These are phyloP conservation scores for Brassica juncea DNA, from an alignment of 345 rosid species.

Conservation along the genomic window DNA sequence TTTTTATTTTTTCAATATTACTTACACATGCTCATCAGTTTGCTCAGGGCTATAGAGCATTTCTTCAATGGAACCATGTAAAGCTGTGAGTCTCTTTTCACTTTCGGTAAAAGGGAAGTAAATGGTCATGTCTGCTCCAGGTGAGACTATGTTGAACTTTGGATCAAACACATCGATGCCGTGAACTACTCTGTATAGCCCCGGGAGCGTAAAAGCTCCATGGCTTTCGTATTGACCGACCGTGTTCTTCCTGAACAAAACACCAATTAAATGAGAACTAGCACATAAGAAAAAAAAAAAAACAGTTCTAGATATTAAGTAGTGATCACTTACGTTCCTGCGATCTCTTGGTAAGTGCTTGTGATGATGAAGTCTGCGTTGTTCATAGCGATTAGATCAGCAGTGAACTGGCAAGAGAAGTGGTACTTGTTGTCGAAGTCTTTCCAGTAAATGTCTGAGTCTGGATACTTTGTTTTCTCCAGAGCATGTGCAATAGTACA, in stretches of 20 bases:
- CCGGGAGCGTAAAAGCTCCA: conserved; percentile 87
- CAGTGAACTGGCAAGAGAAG: conserved; percentile 97
- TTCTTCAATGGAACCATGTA: conserved; percentile 84
- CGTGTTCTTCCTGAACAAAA: conserved; percentile 70
- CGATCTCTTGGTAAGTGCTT: conserved; percentile 98
- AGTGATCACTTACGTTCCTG: conserved; percentile 77
- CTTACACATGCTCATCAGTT: conserved; percentile 80
- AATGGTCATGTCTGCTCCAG: conserved; percentile 95
- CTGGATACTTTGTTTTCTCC: conserved; percentile 99
- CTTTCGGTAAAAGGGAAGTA: conserved; percentile 76
- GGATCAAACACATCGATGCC: conserved; percentile 98
- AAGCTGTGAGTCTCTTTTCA: conserved; percentile 68
- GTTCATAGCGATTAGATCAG: conserved; percentile 96
- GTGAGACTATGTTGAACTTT: conserved; percentile 96
- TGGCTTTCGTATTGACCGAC: conserved; percentile 99
- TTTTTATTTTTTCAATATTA: not conserved
- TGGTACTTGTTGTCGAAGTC: conserved; percentile 90
- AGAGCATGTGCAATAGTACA: conserved; percentile 98
- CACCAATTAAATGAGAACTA: not conserved
- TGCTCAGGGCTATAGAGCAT: conserved; percentile 76
- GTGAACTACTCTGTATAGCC: conserved; percentile 87
- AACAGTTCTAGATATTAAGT: not conserved
- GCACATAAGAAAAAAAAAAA: not conserved
- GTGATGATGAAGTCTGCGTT: conserved; percentile 96
- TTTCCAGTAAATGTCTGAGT: conserved; percentile 97